A percentile compares a stretch with the other conserved stretches of the same genome.
Conservation (phyloP, 192 early-diverging fungal species). For the Umbelopsis sp. region DNA sequence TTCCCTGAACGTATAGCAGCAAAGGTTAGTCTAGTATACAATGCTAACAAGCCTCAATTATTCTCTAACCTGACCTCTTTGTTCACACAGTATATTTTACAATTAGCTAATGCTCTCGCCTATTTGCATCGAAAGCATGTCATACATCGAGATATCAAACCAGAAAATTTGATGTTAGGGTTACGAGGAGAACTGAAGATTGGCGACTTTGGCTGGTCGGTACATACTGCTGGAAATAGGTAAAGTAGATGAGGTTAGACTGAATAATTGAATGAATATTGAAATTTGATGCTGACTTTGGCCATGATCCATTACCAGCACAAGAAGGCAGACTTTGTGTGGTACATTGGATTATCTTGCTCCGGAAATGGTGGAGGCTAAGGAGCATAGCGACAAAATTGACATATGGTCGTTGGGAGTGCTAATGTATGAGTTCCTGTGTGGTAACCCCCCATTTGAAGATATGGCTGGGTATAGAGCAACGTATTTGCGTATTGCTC, state of each 20-base stretch:
- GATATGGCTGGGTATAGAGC: slow-evolving; percentile 61
- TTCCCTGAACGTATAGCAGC: slow-evolving; percentile 80
- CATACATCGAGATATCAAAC: slow-evolving; percentile 97
- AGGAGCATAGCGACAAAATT: slow-evolving; percentile 75
- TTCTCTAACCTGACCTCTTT: neutral
- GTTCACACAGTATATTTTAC: slow-evolving; percentile 72
- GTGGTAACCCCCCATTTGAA: slow-evolving; percentile 93
- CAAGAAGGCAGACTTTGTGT: slow-evolving; percentile 81
- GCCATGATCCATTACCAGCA: slow-evolving; percentile 10
- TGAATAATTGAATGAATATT: neutral
- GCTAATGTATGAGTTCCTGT: slow-evolving; percentile 90
- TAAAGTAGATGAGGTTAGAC: slow-evolving; percentile 5
- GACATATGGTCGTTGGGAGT: slow-evolving; percentile 95
- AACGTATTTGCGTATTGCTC: slow-evolving; percentile 83
- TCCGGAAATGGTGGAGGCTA: slow-evolving; percentile 94
- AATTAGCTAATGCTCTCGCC: slow-evolving; percentile 82
- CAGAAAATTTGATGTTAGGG: slow-evolving; percentile 91
- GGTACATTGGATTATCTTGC: slow-evolving; percentile 96
- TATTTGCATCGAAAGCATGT: slow-evolving; percentile 91
- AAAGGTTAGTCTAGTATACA: slow-evolving; percentile 48
- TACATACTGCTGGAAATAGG: slow-evolving; percentile 75
- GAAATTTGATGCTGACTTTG: too few species aligned
- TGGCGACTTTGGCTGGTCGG: slow-evolving; percentile 97
- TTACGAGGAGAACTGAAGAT: slow-evolving; percentile 89
- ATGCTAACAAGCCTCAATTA: neutral